Percentiles rank a stretch among this genome's conserved stretches.
Conservation (phyloP, 345 rosid genomes). For the Limnanthes douglasii region DNA sequence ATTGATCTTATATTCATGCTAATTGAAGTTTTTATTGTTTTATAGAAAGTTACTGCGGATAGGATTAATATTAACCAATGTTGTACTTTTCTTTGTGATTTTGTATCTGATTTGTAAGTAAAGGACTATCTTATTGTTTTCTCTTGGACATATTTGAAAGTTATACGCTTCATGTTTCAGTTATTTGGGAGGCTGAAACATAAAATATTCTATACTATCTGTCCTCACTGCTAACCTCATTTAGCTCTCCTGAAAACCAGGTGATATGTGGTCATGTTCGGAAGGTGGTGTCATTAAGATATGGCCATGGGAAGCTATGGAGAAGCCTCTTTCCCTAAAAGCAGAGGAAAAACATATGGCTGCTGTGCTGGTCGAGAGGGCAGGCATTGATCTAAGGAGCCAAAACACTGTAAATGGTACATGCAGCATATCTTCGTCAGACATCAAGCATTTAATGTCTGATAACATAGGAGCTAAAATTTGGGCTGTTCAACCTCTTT, state of each 20-base stretch:
- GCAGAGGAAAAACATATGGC: conserved; percentile 83
- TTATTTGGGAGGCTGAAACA: no score
- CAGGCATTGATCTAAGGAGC: conserved; percentile 70
- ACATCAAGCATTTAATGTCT: conserved; percentile 49
- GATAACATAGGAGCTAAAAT: conserved; percentile 55
- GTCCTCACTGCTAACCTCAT: no score
- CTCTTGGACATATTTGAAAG: no score
- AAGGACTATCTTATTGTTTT: no score
- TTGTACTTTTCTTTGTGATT: no score
- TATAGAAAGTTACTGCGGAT: not conserved
- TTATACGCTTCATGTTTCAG: no score
- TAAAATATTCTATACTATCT: no score
- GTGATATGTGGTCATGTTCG: conserved; percentile 78
- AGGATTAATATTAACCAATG: no score
- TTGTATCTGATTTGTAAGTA: no score
- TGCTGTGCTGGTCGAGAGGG: conserved; percentile 76
- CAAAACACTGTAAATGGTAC: conserved; percentile 76
- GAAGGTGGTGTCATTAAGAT: conserved; percentile 60
- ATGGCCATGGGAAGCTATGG: conserved; percentile 81
- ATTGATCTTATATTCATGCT: no score
- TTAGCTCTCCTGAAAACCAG: no score
- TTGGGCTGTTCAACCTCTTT: conserved; percentile 59
- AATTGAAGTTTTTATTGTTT: conserved; percentile 1
- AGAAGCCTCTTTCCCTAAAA: conserved; percentile 61
- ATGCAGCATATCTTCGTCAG: conserved; percentile 66